Evolutionary conservation across 208 protist genomes (phyloP).

Genomic region (Wallacemonas sp.): DNA sequence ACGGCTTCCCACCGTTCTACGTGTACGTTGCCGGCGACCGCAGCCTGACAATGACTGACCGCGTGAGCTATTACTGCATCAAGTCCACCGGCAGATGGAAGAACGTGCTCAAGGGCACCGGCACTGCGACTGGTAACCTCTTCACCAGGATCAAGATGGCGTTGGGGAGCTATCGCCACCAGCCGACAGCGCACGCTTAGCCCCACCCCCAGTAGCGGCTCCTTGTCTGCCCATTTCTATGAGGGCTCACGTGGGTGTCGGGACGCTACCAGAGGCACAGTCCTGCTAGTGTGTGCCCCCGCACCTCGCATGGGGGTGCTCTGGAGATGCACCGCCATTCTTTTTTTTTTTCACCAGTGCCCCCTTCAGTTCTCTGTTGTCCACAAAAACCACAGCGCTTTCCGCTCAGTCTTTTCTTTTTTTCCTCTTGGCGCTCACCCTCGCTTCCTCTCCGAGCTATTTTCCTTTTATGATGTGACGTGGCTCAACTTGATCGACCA

Average conservation of each 20-base stretch:
- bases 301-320: no score
- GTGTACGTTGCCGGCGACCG: constrained; percentile 7
- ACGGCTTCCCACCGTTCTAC: constrained; percentile 18
- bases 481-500: background rate
- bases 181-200: background rate
- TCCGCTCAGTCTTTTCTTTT: constrained; percentile 15
- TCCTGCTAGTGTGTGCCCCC: no score
- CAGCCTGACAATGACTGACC: background rate
- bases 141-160: background rate
- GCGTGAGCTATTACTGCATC: constrained; percentile 1
- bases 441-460: background rate
- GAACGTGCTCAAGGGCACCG: constrained; percentile 1
- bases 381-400: background rate
- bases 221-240: no score
- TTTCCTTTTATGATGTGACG: no score
- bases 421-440: background rate
- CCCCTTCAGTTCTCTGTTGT: background rate
- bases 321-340: no score
- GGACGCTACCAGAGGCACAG: no score
- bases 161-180: background rate
- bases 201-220: no score
- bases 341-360: background rate
- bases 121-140: background rate
- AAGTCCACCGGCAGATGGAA: background rate
- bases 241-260: no score